Conservation (phyloP, 176 grass and related monocot genomes). For the Carex littledalei region DNA sequence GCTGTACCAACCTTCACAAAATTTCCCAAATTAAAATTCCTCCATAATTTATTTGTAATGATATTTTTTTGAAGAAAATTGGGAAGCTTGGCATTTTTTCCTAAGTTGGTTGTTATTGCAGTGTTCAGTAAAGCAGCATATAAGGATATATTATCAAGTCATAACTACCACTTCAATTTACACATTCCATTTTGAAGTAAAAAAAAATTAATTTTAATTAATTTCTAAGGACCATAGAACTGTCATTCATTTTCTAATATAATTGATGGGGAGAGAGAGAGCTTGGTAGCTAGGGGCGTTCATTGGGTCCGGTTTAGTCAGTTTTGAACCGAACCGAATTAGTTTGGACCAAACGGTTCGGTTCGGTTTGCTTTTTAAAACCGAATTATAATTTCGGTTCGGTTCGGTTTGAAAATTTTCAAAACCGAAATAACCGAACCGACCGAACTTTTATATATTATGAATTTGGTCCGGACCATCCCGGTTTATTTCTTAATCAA, state of each 20-base stretch:
- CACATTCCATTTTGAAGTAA: neutral
- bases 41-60: neutral
- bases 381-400: too few relatives aligned
- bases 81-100: neutral
- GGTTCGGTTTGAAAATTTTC: too few relatives aligned
- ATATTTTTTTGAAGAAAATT: neutral
- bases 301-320: too few relatives aligned
- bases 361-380: too few relatives aligned
- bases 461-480: too few relatives aligned
- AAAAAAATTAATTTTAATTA: neutral
- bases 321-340: too few relatives aligned
- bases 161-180: neutral
- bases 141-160: neutral
- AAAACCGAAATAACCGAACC: too few relatives aligned
- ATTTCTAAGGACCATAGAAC: too few relatives aligned
- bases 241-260: neutral
- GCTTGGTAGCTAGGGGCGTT: too few relatives aligned
- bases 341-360: too few relatives aligned
- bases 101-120: neutral
- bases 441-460: too few relatives aligned
- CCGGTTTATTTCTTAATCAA: too few relatives aligned
- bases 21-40: neutral
- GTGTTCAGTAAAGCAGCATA: neutral
- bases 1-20: neutral
- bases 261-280: neutral